Base-by-base conservation (phyloP, 164 flowering plant genomes). In the Annona cherimola region DNA sequence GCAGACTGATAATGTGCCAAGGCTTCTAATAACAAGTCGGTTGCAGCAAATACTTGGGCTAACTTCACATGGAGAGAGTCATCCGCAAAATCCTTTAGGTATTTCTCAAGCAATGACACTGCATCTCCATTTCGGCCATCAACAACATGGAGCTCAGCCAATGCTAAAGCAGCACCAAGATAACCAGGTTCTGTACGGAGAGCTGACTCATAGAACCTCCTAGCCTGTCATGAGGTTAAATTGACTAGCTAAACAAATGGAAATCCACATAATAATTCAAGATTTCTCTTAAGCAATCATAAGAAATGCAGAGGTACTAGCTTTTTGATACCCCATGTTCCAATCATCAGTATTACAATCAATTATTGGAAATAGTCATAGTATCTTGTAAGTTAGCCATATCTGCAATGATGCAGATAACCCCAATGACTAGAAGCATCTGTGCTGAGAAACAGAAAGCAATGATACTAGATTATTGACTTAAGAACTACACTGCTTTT, bases 181-280 rank as follows among this genome's bases (percentile, higher is more conserved):
- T 88, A 95, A 77, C 98, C 93, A 70, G 97, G 90, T 75, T 95
- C 99, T 76, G 93, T 76, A 71, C 96, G 88, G n/a, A 95, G 93
- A 61, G 98, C 94, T 12, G 99, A 94, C 79, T 94, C 98, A 77
- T 94, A 94, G 70, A 91, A 94, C 82, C 89, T 94, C 72, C 89
- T 91, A 40, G 99, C 99, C 99, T 94, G 83, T 74, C 3, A 42
- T 71, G 67, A 70, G 67, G 35, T 20, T 8, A 64, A 41, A 42
- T 42, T 42, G 41, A 42, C 44, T 41, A 40, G 19, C 43, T 64
- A 39, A 3, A 61, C 40, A 14, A 4, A 41, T 11, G 9, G 44
- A 64, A 40, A 64, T 42, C 19, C 67, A 64, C 6, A n/a, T 20
- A n/a, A 61, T 54, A 42, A 11, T 5, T 26, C 5, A 5, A 54